Conservation (phyloP, 768 basidiomycete genomes). For the Lanmaoa pseudosensibilis region DNA sequence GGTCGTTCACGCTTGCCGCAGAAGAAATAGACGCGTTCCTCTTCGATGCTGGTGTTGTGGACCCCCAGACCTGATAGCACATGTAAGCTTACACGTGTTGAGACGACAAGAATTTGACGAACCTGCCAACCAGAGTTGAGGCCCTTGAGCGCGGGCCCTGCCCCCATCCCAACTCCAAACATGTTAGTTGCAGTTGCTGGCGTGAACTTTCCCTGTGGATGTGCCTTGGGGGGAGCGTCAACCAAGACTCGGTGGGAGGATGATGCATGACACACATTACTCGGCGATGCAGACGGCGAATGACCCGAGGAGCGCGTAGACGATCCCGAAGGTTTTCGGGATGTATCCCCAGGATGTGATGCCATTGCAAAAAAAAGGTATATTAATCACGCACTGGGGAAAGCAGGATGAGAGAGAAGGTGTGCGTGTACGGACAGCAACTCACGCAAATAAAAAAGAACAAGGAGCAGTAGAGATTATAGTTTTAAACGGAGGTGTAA, state of each 20-base stretch:
- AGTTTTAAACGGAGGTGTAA: constrained; percentile 33
- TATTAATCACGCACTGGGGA: constrained; percentile 32
- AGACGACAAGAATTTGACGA: constrained; percentile 23
- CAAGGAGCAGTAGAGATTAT: constrained; percentile 32
- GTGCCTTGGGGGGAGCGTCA: constrained; percentile 30
- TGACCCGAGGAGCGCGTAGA: constrained; percentile 63
- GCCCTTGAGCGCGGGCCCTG: constrained; percentile 48
- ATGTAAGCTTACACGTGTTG: constrained; percentile 9
- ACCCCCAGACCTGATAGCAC: constrained; percentile 55
- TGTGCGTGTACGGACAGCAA: constrained; percentile 8
- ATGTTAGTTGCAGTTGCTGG: constrained; percentile 45
- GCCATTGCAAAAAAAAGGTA: constrained; percentile 29
- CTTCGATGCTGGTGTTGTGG: constrained; percentile 47
- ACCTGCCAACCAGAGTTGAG: constrained; percentile 72
- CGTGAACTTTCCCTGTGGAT: constrained; percentile 48
- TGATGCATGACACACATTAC: constrained; percentile 45
- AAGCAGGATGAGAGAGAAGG: constrained; percentile 19
- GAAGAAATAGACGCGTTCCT: constrained; percentile 67
- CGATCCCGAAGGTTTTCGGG: constrained; percentile 69
- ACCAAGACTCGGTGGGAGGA: not conserved
- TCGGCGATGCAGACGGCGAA: constrained; percentile 62
- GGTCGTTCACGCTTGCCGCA: constrained; percentile 50
- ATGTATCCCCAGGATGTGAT: constrained; percentile 42
- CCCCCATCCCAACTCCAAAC: constrained; percentile 52
- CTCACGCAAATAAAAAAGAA: constrained; percentile 33